These are phyloP conservation scores for Trichoderma sp. DNA, from an alignment of 2,329 filamentous ascomycete species.

Conservation along the genomic window DNA sequence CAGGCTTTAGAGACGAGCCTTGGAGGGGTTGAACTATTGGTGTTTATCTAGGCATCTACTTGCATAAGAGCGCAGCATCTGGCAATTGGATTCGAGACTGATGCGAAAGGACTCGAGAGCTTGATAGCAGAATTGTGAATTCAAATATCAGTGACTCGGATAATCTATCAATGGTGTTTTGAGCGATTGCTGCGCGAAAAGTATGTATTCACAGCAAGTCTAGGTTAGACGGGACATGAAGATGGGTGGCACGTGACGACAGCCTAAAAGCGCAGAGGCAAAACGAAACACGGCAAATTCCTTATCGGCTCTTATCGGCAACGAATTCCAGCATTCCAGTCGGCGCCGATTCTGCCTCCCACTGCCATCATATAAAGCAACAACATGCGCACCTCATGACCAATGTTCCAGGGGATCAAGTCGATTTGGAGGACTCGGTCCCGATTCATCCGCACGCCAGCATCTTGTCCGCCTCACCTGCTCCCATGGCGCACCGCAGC, in stretches of 20 bases:
- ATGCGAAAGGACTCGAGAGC: background rate
- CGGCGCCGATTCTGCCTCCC: background rate
- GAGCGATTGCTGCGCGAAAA: background rate
- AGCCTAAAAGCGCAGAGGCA: background rate
- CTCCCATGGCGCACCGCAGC: conserved; percentile 19
- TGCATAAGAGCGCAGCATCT: conserved; percentile 4
- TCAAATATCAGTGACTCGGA: background rate
- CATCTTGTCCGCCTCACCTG: conserved; percentile 23
- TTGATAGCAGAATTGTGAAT: background rate
- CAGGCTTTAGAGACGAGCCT: background rate
- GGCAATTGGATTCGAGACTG: background rate
- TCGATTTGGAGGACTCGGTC: conserved; percentile 42
- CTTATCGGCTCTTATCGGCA: conserved; percentile 15
- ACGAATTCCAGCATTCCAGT: background rate
- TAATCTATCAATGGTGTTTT: background rate
- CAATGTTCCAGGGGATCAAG: conserved; percentile 47
- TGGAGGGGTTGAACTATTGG: background rate
- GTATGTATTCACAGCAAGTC: too few relatives aligned
- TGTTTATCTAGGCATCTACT: background rate
- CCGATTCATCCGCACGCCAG: conserved; percentile 31
- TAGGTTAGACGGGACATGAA: background rate
- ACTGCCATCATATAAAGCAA: conserved; percentile 5
- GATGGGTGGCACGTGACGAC: conserved; percentile 19
- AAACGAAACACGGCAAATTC: background rate
- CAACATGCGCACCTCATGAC: conserved; percentile 41